Evolutionary conservation across 2,329 filamentous ascomycete species (phyloP).

Genomic region (Paraconiothyrium brasiliense): DNA sequence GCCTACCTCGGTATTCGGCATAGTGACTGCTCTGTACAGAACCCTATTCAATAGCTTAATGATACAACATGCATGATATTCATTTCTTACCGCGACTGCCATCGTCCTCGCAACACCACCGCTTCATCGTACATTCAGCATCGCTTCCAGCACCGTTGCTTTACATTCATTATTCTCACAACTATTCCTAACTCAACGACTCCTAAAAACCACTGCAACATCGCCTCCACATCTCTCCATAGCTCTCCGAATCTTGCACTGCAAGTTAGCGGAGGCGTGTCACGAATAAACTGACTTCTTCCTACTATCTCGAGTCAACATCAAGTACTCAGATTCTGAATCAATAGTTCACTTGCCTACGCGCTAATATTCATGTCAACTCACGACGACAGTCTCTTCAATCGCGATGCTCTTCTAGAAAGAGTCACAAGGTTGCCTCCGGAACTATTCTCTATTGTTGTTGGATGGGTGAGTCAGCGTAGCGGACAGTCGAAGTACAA

Average conservation of each 20-base stretch:
- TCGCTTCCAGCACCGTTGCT: background rate
- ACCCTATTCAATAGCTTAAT: background rate
- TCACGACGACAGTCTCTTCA: background rate
- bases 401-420: background rate
- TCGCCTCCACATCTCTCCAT: background rate
- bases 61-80: background rate
- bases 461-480: background rate
- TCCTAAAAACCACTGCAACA: background rate
- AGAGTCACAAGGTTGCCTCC: background rate
- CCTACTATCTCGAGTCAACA: too few relatives aligned
- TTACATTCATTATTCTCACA: background rate
- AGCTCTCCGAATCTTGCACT: background rate
- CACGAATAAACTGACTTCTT: too few relatives aligned
- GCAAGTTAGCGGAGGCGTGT: too few relatives aligned
- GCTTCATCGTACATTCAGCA: background rate
- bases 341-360: background rate
- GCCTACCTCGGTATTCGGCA: background rate
- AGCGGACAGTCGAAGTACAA: background rate
- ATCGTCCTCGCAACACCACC: background rate
- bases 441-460: conserved; percentile 2
- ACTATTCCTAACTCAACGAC: background rate
- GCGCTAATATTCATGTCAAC: background rate
- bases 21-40: background rate
- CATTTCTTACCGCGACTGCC: background rate
- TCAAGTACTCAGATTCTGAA: background rate